Conservation (phyloP, 257 asterid genomes). For the Ligustrum vulgare region DNA sequence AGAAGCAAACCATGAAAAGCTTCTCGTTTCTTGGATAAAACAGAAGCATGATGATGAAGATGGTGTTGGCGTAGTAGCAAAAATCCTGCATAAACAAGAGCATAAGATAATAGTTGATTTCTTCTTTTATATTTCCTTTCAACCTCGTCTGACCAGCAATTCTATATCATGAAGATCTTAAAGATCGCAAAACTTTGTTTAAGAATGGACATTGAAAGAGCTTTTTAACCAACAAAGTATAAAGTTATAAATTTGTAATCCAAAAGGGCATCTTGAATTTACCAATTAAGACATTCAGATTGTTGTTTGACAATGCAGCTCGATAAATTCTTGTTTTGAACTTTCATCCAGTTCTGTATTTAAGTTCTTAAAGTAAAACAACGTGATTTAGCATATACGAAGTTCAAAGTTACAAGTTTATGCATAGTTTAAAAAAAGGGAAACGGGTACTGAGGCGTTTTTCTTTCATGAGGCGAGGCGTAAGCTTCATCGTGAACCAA, state of each 20-base stretch:
- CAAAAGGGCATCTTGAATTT: not conserved
- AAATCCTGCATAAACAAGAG: conserved; percentile 65
- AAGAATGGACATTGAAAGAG: not conserved
- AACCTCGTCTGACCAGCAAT: not conserved
- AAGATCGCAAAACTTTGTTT: not conserved
- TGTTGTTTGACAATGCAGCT: too few species aligned
- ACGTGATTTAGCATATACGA: not conserved
- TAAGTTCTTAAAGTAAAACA: not conserved
- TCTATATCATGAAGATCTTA: not conserved
- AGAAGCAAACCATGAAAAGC: conserved; percentile 96
- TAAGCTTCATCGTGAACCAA: too few species aligned
- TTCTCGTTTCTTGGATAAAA: conserved; percentile 81
- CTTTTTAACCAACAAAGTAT: not conserved
- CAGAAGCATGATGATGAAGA: conserved; percentile 73
- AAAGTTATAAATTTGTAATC: not conserved
- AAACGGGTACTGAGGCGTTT: too few species aligned
- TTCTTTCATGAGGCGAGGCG: too few species aligned
- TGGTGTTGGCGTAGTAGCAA: conserved; percentile 93
- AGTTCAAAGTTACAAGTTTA: too few species aligned
- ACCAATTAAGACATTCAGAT: not conserved
- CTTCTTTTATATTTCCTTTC: not conserved
- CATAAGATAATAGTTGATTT: not conserved
- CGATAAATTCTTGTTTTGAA: too few species aligned
- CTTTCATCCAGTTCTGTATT: not conserved
- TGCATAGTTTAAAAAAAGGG: too few species aligned